A percentile compares a stretch with the other conserved stretches of the same genome.
Evolutionary conservation across 1,284 basidiomycete species (phyloP).

Genomic region (Gomphus bonarii): DNA sequence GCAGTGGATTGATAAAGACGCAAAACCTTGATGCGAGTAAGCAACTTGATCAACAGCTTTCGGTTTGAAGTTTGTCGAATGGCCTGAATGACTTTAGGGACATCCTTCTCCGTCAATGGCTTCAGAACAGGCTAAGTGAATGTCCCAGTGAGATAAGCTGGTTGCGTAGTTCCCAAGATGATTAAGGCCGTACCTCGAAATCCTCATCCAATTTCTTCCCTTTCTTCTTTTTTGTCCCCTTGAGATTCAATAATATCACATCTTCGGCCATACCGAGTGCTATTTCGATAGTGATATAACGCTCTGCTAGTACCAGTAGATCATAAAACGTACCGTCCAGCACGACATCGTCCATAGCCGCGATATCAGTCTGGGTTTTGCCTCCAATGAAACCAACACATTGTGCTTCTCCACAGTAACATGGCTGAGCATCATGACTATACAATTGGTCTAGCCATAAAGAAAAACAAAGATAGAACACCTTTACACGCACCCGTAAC

Average conservation of each 20-base stretch:
- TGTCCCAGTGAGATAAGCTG: neutral
- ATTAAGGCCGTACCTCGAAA: slow-evolving; percentile 52
- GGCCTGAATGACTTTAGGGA: slow-evolving; percentile 86
- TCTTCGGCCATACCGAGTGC: slow-evolving; percentile 95
- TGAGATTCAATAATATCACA: slow-evolving; percentile 69
- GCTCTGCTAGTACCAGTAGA: neutral
- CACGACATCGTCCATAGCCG: slow-evolving; percentile 89
- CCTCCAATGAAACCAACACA: slow-evolving; percentile 96
- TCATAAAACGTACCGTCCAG: slow-evolving; percentile 65
- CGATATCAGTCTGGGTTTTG: slow-evolving; percentile 96
- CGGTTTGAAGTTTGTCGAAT: slow-evolving; percentile 84
- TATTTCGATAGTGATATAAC: slow-evolving; percentile 20
- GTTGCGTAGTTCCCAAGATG: neutral
- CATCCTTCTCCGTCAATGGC: slow-evolving; percentile 69
- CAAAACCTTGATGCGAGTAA: slow-evolving; percentile 77
- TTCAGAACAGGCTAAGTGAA: slow-evolving; percentile 38
- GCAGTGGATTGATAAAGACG: neutral
- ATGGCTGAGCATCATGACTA: slow-evolving; percentile 91
- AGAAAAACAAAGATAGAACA: neutral
- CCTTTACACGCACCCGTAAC: slow-evolving; percentile 74
- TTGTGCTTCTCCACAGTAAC: slow-evolving; percentile 93
- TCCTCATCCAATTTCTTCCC: slow-evolving; percentile 91
- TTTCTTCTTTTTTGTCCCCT: slow-evolving; percentile 86
- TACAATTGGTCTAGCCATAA: neutral
- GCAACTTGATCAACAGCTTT: slow-evolving; percentile 74